phyloP scores from a whole-genome alignment of 805 yeast species.

The Candida corydali region DNA sequence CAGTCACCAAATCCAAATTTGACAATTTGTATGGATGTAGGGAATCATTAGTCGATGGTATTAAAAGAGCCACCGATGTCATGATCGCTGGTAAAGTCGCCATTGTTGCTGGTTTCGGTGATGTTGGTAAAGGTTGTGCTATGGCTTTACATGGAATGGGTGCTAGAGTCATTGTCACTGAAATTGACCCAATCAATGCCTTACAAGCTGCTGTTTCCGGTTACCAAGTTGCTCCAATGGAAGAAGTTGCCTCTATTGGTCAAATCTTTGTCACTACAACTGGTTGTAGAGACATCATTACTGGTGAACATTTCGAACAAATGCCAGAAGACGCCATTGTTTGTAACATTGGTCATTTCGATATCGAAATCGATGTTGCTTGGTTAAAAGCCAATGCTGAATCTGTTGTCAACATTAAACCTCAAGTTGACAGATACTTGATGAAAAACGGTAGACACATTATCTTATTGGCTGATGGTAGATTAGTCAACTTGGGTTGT shows the following conservation, averaged over 20 bases:
- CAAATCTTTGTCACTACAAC: constrained; percentile 99
- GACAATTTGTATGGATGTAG: constrained; percentile 99
- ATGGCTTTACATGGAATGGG: constrained; percentile 99
- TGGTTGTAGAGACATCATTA: constrained; percentile 98
- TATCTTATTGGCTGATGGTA: constrained; percentile 97
- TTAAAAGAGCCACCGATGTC: constrained; percentile 99
- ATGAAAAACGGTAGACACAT: constrained; percentile 86
- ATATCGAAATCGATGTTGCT: constrained; percentile 98
- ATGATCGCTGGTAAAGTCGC: constrained; percentile 99
- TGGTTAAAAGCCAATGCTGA: constrained; percentile 94
- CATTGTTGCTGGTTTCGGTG: constrained; percentile 99
- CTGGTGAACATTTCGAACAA: constrained; percentile 74
- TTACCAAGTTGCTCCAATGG: constrained; percentile 94
- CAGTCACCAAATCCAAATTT: constrained; percentile 98
- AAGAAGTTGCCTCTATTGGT: constrained; percentile 87
- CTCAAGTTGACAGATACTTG: constrained; percentile 97
- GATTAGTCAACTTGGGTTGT: constrained; percentile 98
- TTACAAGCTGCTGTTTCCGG: constrained; percentile 99
- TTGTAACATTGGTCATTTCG: constrained; percentile 99
- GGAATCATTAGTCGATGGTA: constrained; percentile 97
- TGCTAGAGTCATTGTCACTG: constrained; percentile 96
- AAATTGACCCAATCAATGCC: constrained; percentile 98
- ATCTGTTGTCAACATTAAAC: constrained; percentile 95
- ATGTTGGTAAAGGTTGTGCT: constrained; percentile 99
- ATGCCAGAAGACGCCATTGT: constrained; percentile 99